phyloP scores from a whole-genome alignment of 768 basidiomycete species.

The Tricholoma furcatifolium region DNA sequence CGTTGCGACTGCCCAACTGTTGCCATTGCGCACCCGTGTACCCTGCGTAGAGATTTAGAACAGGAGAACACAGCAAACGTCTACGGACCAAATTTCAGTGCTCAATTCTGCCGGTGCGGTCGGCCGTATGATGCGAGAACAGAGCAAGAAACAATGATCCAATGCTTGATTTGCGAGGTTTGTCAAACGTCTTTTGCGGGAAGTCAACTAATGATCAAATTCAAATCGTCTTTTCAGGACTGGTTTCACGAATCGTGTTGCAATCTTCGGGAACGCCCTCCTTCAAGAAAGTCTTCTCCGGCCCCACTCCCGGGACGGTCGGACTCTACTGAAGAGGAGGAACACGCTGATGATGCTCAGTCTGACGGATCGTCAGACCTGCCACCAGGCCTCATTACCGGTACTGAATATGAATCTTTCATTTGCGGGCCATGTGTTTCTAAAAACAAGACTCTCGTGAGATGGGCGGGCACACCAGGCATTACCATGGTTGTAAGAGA shows the following conservation, averaged over 20 bases:
- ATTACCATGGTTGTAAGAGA: constrained; percentile 67
- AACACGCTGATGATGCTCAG: constrained; percentile 43
- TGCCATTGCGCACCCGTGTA: constrained; percentile 59
- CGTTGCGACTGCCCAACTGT: constrained; percentile 84
- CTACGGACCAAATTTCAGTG: constrained; percentile 76
- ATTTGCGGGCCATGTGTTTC: constrained; percentile 72
- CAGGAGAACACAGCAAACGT: constrained; percentile 55
- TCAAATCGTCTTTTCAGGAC: constrained; percentile 48
- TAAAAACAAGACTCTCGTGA: constrained; percentile 47
- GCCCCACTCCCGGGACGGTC: constrained; percentile 19
- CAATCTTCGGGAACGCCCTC: constrained; percentile 68
- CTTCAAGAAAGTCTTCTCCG: constrained; percentile 43
- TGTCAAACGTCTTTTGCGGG: constrained; percentile 23
- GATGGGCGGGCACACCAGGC: constrained; percentile 69
- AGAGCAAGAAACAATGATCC: constrained; percentile 85
- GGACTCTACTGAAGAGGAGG: constrained; percentile 19
- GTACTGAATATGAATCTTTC: constrained; percentile 72
- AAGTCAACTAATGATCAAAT: constrained; percentile 10
- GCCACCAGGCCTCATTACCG: constrained; percentile 65
- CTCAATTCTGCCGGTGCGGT: constrained; percentile 73
- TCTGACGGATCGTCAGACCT: constrained; percentile 67
- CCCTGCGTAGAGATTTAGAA: constrained; percentile 54
- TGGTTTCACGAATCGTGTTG: constrained; percentile 93
- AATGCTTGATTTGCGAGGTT: constrained; percentile 85
- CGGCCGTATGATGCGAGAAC: constrained; percentile 67